These are phyloP conservation scores for Hapsidospora chrysogenum DNA, from an alignment of 495 filamentous ascomycete species.

Conservation along the genomic window DNA sequence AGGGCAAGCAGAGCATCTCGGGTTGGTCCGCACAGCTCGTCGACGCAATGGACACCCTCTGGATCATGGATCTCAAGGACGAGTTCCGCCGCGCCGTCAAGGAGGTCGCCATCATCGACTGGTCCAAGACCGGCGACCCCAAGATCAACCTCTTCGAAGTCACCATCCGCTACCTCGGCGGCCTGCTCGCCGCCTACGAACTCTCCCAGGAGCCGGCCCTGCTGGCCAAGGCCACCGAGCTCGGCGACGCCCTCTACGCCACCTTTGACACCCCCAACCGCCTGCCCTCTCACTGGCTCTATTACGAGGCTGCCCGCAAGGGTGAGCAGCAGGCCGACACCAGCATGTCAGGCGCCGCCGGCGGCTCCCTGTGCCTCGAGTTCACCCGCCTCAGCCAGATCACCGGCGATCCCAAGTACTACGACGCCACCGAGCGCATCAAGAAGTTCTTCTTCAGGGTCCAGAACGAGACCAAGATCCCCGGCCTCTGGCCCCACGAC, in stretches of 20 bases:
- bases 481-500: slow-evolving; percentile 65
- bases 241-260: slow-evolving; percentile 68
- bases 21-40: slow-evolving; percentile 84
- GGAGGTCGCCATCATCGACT: slow-evolving; percentile 58
- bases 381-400: slow-evolving; percentile 76
- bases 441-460: slow-evolving; percentile 52
- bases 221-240: slow-evolving; percentile 62
- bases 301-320: slow-evolving; percentile 35
- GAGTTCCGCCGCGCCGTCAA: slow-evolving; percentile 68
- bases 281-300: slow-evolving; percentile 63
- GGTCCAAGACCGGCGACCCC: slow-evolving; percentile 41
- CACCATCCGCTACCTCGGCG: slow-evolving; percentile 64
- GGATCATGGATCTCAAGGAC: slow-evolving; percentile 74
- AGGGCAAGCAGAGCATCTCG: slow-evolving; percentile 47
- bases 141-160: slow-evolving; percentile 60
- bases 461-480: slow-evolving; percentile 50
- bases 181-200: slow-evolving; percentile 63
- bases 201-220: slow-evolving; percentile 42
- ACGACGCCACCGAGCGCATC: slow-evolving; percentile 66
- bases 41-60: slow-evolving; percentile 71
- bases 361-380: slow-evolving; percentile 66
- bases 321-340: slow-evolving; percentile 31
- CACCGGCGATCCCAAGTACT: slow-evolving; percentile 66
- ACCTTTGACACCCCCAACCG: slow-evolving; percentile 83
- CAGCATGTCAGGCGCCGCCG: slow-evolving; percentile 36